Base-by-base conservation (phyloP, 345 rosid genomes). In the Euphorbia pulcherrima region DNA sequence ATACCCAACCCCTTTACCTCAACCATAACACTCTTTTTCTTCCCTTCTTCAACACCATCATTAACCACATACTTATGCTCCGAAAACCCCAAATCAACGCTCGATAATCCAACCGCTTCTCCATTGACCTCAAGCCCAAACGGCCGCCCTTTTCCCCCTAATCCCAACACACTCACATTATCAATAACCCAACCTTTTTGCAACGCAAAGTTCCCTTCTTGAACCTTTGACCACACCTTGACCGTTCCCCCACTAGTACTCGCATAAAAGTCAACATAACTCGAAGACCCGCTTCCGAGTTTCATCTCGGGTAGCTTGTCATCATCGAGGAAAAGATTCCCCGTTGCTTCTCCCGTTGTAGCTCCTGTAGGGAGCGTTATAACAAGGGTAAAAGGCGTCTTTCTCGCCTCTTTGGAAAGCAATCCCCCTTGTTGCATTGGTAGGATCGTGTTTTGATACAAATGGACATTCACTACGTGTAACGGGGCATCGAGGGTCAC, bases 361-460 rank as follows among this genome's bases (percentile, higher is more conserved):
- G 83, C 83, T 23, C 97, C 97, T 0, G 88, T 83, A 0, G 97
- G 93, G 85, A 94, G 89, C 13, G 93, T 74, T 6, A 94, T 82
- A 23, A 88, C 73, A 2, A 92, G 92, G 68, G 72, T 83, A 69
- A 85, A 91, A 29, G 97, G 99, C n/a, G 99, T 89, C 73, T 48
- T 79, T 74, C 97, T 88, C 0, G 97, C 97, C 62, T 87, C 86
- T 74, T 81, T 94, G 1, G 99, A 88, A 21, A 92, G 72, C 74
- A 86, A 37, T 44, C 99, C 97, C 8, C 97, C 99, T 59, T 71
- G 88, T 83, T 94, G 99, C 96, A 91, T 89, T 1, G 99, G 97
- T 10, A 94, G 64, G 52, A 94, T 88, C 20, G 89, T 83, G 69
- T 81, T 88, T 53, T 94, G 90, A 81, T 88, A 86, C 67, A 92